Conservation (phyloP, 2,329 filamentous ascomycete species). For the Cordyceps fumosorosea region DNA sequence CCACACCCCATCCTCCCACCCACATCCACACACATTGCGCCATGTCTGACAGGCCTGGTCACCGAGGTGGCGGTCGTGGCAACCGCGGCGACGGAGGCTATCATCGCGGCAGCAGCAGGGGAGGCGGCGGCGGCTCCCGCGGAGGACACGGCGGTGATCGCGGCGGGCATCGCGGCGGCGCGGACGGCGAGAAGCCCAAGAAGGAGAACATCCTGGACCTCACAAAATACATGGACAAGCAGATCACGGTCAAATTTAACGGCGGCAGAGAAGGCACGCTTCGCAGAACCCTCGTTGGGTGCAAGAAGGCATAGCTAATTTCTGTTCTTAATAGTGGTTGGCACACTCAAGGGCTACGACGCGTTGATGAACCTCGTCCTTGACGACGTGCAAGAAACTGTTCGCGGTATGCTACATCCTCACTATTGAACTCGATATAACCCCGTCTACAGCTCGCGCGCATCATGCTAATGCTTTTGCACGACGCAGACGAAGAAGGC, state of each 20-base stretch:
- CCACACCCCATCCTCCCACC: not conserved
- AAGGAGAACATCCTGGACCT: slow-evolving; percentile 98
- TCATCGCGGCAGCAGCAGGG: slow-evolving; percentile 33
- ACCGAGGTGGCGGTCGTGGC: slow-evolving; percentile 37
- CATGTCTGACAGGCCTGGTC: slow-evolving; percentile 46
- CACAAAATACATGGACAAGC: slow-evolving; percentile 94
- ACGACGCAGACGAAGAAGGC: slow-evolving; percentile 73
- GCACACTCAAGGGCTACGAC: slow-evolving; percentile 90
- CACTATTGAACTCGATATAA: too few species aligned
- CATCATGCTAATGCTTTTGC: not conserved
- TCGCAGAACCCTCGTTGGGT: not conserved
- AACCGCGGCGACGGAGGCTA: slow-evolving; percentile 34
- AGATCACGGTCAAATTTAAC: slow-evolving; percentile 92
- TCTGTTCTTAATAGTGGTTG: slow-evolving; percentile 57
- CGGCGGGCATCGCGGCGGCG: slow-evolving; percentile 29
- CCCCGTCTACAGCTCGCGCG: too few species aligned
- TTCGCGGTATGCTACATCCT: slow-evolving; percentile 60
- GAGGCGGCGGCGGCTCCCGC: slow-evolving; percentile 36
- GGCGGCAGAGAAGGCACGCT: slow-evolving; percentile 76
- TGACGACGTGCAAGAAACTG: slow-evolving; percentile 84
- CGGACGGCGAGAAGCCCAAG: slow-evolving; percentile 69
- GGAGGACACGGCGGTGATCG: slow-evolving; percentile 34
- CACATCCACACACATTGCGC: slow-evolving; percentile 19
- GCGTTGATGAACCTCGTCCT: slow-evolving; percentile 97
- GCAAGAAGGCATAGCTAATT: slow-evolving; percentile 8